phyloP scores from a whole-genome alignment of 306 rosid species.

The Rosa persica region DNA sequence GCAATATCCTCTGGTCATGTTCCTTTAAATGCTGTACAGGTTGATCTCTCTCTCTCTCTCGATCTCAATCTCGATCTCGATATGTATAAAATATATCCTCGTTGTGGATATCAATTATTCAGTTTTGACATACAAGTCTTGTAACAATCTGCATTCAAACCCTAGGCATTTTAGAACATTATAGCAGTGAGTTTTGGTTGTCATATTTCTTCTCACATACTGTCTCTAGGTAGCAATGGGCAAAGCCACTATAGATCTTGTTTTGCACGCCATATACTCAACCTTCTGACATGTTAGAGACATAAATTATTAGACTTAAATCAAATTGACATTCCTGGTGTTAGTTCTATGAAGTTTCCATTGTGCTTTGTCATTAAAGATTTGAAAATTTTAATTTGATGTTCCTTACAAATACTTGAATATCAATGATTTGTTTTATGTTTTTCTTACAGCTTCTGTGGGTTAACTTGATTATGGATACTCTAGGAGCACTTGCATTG shows the following conservation, averaged over 20 bases:
- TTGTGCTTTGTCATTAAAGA: neutral
- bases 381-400: neutral
- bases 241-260: neutral
- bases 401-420: neutral
- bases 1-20: slow-evolving; percentile 77
- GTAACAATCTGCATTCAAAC: slow-evolving; percentile 13
- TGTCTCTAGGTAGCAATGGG: neutral
- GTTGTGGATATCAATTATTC: neutral
- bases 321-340: neutral
- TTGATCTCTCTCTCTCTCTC: slow-evolving; percentile 26
- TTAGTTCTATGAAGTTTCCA: neutral
- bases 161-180: neutral
- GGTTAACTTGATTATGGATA: slow-evolving; percentile 99
- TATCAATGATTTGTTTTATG: slow-evolving; percentile 19
- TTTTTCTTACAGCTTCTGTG: slow-evolving; percentile 76
- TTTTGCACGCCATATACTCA: neutral
- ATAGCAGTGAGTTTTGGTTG: neutral
- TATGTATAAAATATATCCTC: neutral
- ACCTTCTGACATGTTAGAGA: neutral
- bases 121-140: neutral
- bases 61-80: neutral
- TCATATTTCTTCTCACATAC: neutral
- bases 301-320: neutral
- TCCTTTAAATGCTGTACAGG: slow-evolving; percentile 97
- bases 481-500: slow-evolving; percentile 96